A percentile compares a stretch with the other conserved stretches of the same genome.
These are phyloP conservation scores for Neurospora tetraspora DNA, from an alignment of 495 filamentous ascomycete genomes.

Conservation along the genomic window DNA sequence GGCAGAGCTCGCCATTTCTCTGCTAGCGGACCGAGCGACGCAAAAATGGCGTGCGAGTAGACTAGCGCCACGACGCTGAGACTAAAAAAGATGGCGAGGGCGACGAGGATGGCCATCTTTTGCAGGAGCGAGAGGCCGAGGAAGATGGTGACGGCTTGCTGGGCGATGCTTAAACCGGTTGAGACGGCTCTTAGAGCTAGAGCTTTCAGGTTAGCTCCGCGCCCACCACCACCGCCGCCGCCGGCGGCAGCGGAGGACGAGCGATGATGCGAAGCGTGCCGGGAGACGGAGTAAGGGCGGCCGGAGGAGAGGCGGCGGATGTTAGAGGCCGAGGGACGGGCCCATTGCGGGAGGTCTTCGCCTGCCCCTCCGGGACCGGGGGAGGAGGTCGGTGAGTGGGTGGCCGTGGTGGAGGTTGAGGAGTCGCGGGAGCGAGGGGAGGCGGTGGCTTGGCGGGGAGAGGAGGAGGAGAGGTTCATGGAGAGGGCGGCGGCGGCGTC, in stretches of 20 bases:
- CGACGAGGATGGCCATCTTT: constrained; percentile 39
- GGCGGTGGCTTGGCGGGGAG: not conserved
- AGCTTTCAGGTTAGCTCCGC: not conserved
- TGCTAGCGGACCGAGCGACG: constrained; percentile 57
- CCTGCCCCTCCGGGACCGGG: not conserved
- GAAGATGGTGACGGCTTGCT: constrained; percentile 21
- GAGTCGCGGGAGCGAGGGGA: not conserved
- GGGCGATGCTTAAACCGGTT: constrained; percentile 5
- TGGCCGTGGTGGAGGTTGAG: constrained; percentile 1
- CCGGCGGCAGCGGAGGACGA: constrained; percentile 3
- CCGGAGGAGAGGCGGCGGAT: constrained; percentile 7
- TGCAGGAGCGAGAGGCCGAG: constrained; percentile 48
- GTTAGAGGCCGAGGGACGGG: constrained; percentile 6
- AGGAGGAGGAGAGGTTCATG: constrained; percentile 10
- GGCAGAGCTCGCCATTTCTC: constrained; percentile 57
- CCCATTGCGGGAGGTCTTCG: not conserved
- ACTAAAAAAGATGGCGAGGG: constrained; percentile 38
- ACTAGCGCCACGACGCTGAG: constrained; percentile 57
- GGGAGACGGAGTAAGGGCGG: constrained; percentile 8
- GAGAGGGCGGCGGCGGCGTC: constrained; percentile 17
- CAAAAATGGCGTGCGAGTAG: constrained; percentile 69
- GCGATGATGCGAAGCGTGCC: constrained; percentile 5
- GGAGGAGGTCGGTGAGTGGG: constrained; percentile 2
- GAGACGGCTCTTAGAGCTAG: constrained; percentile 11
- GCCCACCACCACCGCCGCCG: not conserved